These are phyloP conservation scores for Dactylellina parvicollis DNA, from an alignment of 2,329 filamentous ascomycete genomes.

Conservation along the genomic window DNA sequence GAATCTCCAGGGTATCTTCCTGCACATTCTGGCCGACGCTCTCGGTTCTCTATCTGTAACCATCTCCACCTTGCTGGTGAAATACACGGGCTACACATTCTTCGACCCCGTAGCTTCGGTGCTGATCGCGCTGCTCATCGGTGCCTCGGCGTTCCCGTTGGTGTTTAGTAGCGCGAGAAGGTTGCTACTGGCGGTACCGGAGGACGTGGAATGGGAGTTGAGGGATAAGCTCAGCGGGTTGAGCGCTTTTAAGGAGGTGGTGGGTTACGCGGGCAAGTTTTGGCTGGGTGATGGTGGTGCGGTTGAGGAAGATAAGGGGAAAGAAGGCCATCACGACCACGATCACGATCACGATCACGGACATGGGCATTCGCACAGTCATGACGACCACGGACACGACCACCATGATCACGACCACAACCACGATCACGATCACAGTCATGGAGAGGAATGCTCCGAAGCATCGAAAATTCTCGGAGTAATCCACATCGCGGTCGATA, in stretches of 20 bases:
- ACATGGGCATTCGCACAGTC: neutral
- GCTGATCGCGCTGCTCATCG: slow-evolving; percentile 90
- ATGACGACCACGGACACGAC: slow-evolving; percentile 7
- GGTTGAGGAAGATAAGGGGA: slow-evolving; percentile 39
- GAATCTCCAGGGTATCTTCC: slow-evolving; percentile 97
- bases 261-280: slow-evolving; percentile 86
- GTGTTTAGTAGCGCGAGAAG: slow-evolving; percentile 85
- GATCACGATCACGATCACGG: neutral
- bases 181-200: slow-evolving; percentile 83
- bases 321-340: slow-evolving; percentile 5
- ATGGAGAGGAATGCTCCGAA: slow-evolving; percentile 17
- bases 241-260: slow-evolving; percentile 81
- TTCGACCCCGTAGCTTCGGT: slow-evolving; percentile 96
- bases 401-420: slow-evolving; percentile 24
- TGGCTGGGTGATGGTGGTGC: slow-evolving; percentile 75
- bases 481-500: slow-evolving; percentile 39
- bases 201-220: slow-evolving; percentile 84
- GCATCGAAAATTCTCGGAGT: slow-evolving; percentile 28
- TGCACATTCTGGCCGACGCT: slow-evolving; percentile 94
- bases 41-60: slow-evolving; percentile 95
- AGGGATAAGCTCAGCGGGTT: slow-evolving; percentile 87
- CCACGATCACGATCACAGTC: slow-evolving; percentile 21
- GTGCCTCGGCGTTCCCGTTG: slow-evolving; percentile 87
- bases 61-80: slow-evolving; percentile 85
- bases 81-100: slow-evolving; percentile 87